Percentiles rank a stretch among this genome's conserved stretches.
Evolutionary conservation across 2,329 filamentous ascomycete genomes (phyloP).

Genomic region (Microcyclospora pomicola): DNA sequence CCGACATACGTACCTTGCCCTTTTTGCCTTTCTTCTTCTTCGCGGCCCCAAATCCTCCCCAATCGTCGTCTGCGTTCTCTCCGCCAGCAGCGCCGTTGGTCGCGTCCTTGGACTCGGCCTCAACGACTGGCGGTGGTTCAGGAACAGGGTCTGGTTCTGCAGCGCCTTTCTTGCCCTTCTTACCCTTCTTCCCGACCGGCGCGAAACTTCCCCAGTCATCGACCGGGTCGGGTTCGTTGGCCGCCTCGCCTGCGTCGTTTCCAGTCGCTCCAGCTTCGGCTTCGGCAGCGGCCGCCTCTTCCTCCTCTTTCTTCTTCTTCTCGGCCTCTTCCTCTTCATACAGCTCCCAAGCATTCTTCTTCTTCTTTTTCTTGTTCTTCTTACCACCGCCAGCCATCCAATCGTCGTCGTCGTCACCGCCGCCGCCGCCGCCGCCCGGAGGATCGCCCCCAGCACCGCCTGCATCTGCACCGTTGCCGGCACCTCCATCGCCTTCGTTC

Average conservation of each 20-base stretch:
- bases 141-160: constrained; percentile 6
- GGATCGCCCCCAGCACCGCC: constrained; percentile 15
- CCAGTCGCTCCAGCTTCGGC: constrained; percentile 8
- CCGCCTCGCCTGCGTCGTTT: constrained; percentile 19
- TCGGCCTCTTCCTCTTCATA: constrained; percentile 25
- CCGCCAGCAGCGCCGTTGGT: constrained; percentile 6
- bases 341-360: constrained; percentile 22
- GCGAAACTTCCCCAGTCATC: constrained; percentile 26
- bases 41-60: constrained; percentile 9
- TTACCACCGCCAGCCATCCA: constrained; percentile 22
- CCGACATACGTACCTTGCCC: constrained; percentile 18
- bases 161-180: constrained; percentile 19
- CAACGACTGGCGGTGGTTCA: constrained; percentile 6
- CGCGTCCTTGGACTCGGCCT: constrained; percentile 7
- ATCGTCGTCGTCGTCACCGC: constrained; percentile 23
- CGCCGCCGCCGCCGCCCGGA: constrained; percentile 17
- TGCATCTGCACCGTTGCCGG: constrained; percentile 11
- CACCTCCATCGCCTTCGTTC: constrained; percentile 21
- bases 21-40: constrained; percentile 24
- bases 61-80: constrained; percentile 12
- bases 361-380: constrained; percentile 30
- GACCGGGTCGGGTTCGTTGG: constrained; percentile 14
- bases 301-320: constrained; percentile 22
- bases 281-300: constrained; percentile 20
- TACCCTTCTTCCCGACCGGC: constrained; percentile 21